Evolutionary conservation across 2,329 filamentous ascomycete genomes (phyloP).

Genomic region (Pyricularia sp.): DNA sequence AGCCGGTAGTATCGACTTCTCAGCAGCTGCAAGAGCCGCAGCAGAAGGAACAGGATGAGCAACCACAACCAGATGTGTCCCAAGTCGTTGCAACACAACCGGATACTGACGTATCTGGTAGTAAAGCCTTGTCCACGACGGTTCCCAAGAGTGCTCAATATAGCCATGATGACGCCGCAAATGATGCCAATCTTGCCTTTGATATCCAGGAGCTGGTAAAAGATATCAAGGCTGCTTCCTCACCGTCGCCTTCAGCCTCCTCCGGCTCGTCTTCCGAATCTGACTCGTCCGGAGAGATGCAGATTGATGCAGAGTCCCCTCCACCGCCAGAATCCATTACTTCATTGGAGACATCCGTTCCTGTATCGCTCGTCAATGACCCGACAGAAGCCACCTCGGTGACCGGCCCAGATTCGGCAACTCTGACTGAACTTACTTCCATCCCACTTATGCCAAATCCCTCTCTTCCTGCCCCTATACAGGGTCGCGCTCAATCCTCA

Average conservation of each 20-base stretch:
- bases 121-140: neutral
- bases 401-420: neutral
- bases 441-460: neutral
- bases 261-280: slow-evolving; percentile 7
- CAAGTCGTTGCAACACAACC: neutral
- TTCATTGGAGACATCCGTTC: neutral
- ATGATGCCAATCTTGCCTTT: slow-evolving; percentile 17
- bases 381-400: neutral
- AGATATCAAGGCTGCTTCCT: slow-evolving; percentile 18
- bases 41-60: neutral
- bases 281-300: slow-evolving; percentile 5
- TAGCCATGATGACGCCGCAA: slow-evolving; percentile 6
- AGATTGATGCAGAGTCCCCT: neutral
- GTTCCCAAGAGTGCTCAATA: neutral
- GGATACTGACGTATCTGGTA: neutral
- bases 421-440: neutral
- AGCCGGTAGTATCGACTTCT: neutral
- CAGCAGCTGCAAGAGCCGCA: neutral
- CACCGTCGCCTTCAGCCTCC: slow-evolving; percentile 6
- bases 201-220: slow-evolving; percentile 26
- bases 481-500: neutral
- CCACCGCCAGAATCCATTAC: neutral
- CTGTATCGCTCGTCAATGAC: neutral
- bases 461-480: neutral
- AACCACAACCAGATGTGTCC: neutral